Evolutionary conservation across 75 land plant species (phyloP), one percentile per base, ranked within the genome.

Genomic region (Pseudotsuga menziesii): DNA sequence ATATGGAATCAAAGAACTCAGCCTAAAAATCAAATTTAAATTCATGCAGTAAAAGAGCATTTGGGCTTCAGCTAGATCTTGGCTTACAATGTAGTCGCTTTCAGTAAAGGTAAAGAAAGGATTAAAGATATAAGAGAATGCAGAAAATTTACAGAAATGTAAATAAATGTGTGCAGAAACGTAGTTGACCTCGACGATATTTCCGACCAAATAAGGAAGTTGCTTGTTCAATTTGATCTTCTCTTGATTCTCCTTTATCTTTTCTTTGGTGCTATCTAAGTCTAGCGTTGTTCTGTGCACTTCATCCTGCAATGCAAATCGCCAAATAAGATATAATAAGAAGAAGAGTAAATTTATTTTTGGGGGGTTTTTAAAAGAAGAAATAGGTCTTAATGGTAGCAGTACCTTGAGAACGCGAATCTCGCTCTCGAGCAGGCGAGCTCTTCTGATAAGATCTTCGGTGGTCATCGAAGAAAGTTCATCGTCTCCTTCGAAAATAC

Each of bases 201-300:
- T 96, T 14, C 99, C 99, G 17, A 96, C 99, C 26, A 96, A 85
- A 78, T 96, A 96, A 44, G 99, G 99, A 12, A 96, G 83, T 79
- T 94, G 98, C 88, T 96, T 96, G 82, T 96, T 96, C 15, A 96
- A 89, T 81, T 96, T 96, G 71, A 96, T 96, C 86, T 96, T 96
- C 85, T 96, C 99, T 64, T 92, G 99, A 75, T 96, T 96, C 88
- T 96, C 99, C 78, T 88, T 91, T 2, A 89, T 94, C 80, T 96
- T 96, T 80, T 96, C 99, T 83, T 87, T 86, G 79, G 81, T 83
- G 12, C 91, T 87, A 57, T 96, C 99, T 58, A 88, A 75, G 83
- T 96, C 99, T 70, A 90, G 79, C 58, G 85, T 92, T 63, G 83
- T 81, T 26, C 98, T 88, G 56, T 90, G 93, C 80, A 88, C 75